Evolutionary conservation across 2,329 filamentous ascomycete species (phyloP), one percentile per base, ranked within the genome.

Genomic region (Alternaria sp.): DNA sequence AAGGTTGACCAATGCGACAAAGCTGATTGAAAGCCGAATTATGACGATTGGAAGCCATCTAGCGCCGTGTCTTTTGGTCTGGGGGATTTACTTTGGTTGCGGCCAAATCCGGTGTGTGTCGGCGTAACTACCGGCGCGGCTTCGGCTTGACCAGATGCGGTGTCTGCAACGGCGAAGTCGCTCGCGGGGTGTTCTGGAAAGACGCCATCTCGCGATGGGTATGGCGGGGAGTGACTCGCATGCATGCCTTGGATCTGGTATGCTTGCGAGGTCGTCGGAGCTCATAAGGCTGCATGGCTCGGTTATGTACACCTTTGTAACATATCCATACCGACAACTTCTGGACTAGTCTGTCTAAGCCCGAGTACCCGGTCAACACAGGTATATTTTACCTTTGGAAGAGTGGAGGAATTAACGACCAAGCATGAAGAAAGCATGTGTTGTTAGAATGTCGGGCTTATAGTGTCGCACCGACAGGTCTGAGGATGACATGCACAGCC

Each of bases 1-100:
- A 46, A 56, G 25, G 49, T 54, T 43, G 72, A 65, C 74, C 73
- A 77, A 76, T 77, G 58, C 62, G 41, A 56, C 40, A 43, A 44
- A 46, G 34, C 36, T 53, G 58, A 61, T 68, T 69, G 46, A 50
- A 64, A 66, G 66, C 57, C 65, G 51, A 60, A 36, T 51, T 45
- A 48, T 57, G 54, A 52, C 63, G 55, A 68, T 68, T 72, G 70
- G 70, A 65, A 56, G 48, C 46, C 57, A 53, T 41, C 46, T 64
- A 62, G 62, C 60, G 64, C 54, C 25, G 30, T 27, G 61, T 41
- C 8, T 27, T 49, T 56, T 64, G 66, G 64, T 58, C 61, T 58
- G 57, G 53, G 57, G 38, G 51, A 59, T 60, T 61, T 65, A 63
- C 57, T 58, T 65, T 54, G 58, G 43, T 57, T 57, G 62, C 59